phyloP scores from a whole-genome alignment of 768 basidiomycete genomes.

The Russula sp. region DNA sequence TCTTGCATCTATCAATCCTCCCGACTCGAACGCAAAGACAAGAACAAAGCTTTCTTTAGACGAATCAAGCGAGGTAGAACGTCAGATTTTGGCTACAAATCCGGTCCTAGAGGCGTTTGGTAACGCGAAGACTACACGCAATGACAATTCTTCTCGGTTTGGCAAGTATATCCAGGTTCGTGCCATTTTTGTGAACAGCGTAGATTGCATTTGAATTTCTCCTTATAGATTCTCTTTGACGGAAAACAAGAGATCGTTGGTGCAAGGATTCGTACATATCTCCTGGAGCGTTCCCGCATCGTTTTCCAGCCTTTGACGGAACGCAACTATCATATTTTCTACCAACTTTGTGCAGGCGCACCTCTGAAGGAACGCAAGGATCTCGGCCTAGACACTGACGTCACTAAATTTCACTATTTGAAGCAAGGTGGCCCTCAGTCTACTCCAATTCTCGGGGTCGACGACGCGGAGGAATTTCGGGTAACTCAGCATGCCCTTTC shows the following conservation, averaged over 20 bases:
- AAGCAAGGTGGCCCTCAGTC: conserved; percentile 89
- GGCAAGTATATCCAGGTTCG: conserved; percentile 98
- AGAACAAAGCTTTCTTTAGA: conserved; percentile 72
- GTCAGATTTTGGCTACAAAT: conserved; percentile 98
- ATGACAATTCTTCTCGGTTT: conserved; percentile 98
- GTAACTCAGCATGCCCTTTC: conserved; percentile 91
- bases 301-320: conserved; percentile 97
- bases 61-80: conserved; percentile 91
- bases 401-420: conserved; percentile 85
- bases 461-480: conserved; percentile 94
- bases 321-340: conserved; percentile 99
- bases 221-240: conserved; percentile 88
- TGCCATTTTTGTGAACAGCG: conserved; percentile 23
- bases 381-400: conserved; percentile 80
- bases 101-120: conserved; percentile 98
- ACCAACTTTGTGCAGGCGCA: conserved; percentile 96
- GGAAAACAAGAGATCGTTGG: conserved; percentile 95
- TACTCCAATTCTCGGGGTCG: conserved; percentile 84
- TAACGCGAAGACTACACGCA: conserved; percentile 98
- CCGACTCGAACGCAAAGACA: conserved; percentile 50
- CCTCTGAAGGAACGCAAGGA: conserved; percentile 94
- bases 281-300: conserved; percentile 93
- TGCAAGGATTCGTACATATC: conserved; percentile 96
- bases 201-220: neutral
- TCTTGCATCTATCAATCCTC: conserved; percentile 94